Base-by-base conservation (phyloP, 148 eudicot genomes). In the Polygonum aviculare region DNA sequence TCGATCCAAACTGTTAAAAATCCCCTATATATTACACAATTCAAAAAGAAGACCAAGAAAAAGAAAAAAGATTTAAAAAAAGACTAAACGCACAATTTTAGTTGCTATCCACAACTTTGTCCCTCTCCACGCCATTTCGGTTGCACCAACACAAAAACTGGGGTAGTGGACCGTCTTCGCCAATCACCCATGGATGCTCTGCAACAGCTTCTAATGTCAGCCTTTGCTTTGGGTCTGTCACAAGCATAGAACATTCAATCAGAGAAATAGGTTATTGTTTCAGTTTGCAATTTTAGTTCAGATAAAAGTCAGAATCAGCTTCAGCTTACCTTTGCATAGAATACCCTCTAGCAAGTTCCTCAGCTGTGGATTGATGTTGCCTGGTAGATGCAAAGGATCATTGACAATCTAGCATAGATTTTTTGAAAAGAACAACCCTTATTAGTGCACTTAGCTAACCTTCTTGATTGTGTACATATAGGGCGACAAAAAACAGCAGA, bases 121-220 rank as follows among this genome's bases (percentile, higher is more conserved):
- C 40, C 39, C 74, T 72, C 59, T 80, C 83, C 82, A 77, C 73
- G 36, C 76, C 83, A 50, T 76, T 82, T 33, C 82, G 86, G 76
- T 92, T 86, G 80, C 97, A 92, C 96, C 98, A 94, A 79, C 98
- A 94, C 38, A 76, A 76, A 77, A 87, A 90, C 67, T 82, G 85
- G 36, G 95, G 94, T 52, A 94, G 84, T 2, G 91, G 94, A 33
- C 98, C 98, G n/a, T 87, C 89, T 78, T 88, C 90, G 65, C 88
- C 94, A 48, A 89, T 72, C 76, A 94, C 83, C 98, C 98, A 94
- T 1, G 91, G 83, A 79, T 92, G 96, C 73, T 80, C 85, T 31
- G 96, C 83, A 54, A 85, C 97, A 57, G 55, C 86, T 63, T 85
- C 84, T 35, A 94, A 80, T 5, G 96, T 90, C 84, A 94, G 16